These are phyloP conservation scores for Talaromyces sp. DNA, from an alignment of 2,329 filamentous ascomycete genomes.

Conservation along the genomic window DNA sequence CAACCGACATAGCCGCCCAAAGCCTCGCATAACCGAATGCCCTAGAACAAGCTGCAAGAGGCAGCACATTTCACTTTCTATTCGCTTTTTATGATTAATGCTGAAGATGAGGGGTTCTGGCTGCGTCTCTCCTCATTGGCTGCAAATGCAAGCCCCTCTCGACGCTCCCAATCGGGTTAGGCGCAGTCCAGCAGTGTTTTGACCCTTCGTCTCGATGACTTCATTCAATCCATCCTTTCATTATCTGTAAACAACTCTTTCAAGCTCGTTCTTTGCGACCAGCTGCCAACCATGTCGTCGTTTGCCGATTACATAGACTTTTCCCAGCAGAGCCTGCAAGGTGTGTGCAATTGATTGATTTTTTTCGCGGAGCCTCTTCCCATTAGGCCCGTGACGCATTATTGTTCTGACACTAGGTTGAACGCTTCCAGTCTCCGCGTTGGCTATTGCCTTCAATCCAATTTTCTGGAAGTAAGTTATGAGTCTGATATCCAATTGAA, in stretches of 20 bases:
- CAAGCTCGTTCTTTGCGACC: background rate
- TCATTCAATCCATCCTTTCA: background rate
- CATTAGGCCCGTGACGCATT: background rate
- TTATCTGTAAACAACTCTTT: background rate
- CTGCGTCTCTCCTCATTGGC: background rate
- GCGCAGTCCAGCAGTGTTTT: background rate
- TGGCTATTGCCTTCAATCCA: constrained; percentile 87
- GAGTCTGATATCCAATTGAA: background rate
- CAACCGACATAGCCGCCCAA: background rate
- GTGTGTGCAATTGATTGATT: constrained; percentile 42
- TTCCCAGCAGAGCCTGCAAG: constrained; percentile 58
- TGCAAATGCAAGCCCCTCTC: background rate
- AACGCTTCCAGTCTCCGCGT: constrained; percentile 61
- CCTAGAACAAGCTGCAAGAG: background rate
- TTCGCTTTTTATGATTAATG: background rate
- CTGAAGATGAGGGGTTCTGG: background rate
- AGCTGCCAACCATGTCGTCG: constrained; percentile 24
- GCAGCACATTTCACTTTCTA: background rate
- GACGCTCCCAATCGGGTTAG: background rate
- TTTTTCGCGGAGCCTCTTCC: background rate
- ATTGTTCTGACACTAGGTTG: background rate
- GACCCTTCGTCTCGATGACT: background rate
- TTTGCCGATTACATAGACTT: constrained; percentile 53
- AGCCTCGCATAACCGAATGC: background rate
- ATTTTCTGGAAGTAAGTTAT: constrained; percentile 97